Evolutionary conservation across 2,329 filamentous ascomycete genomes (phyloP), one percentile per base, ranked within the genome.

Genomic region (Diaporthe nobilis): DNA sequence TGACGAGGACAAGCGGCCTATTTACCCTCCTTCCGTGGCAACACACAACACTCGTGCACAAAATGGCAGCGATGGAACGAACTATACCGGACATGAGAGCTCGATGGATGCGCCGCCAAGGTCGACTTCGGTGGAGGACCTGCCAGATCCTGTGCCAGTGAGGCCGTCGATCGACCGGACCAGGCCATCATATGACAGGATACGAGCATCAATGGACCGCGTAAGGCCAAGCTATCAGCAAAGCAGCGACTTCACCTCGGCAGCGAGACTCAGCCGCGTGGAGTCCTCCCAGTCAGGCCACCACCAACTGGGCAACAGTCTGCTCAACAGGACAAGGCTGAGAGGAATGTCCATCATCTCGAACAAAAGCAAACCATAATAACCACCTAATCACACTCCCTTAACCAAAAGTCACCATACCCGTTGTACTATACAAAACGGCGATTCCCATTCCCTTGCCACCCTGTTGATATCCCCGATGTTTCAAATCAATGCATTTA

Each of bases 21-120:
- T 98, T 81, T 98, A 98, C 85, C 95, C 96, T 68, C 95, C 96
- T 20, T 98, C 96, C 72, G 92, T 96, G 80, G 94, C 95, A 67
- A 96, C 94, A 44, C 93, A 97, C 82, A 96, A 92, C 78, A 88
- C 95, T 78, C 93, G 93, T 70, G 97, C 94, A 80, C 95, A 98
- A 82, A 97, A 96, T 80, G 95, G 95, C 77, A 98, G 96, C 85
- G 96, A 98, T 84, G 96, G 95, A 77, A 98, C 97, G 68, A 96
- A 97, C 80, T 97, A 95, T 83, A 97, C 95, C 31, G 87, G 89
- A 68, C 90, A 91, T 79, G 90, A 92, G 77, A 86, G 88, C 79
- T 92, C 92, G 22, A 82, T 91, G 78, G 92, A 94, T 76, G 82
- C 86, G 68, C 82, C 83, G 76, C 78, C 73, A 80, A 79, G 65